Conservation (phyloP, 306 rosid species). For the Coriaria nepalensis region DNA sequence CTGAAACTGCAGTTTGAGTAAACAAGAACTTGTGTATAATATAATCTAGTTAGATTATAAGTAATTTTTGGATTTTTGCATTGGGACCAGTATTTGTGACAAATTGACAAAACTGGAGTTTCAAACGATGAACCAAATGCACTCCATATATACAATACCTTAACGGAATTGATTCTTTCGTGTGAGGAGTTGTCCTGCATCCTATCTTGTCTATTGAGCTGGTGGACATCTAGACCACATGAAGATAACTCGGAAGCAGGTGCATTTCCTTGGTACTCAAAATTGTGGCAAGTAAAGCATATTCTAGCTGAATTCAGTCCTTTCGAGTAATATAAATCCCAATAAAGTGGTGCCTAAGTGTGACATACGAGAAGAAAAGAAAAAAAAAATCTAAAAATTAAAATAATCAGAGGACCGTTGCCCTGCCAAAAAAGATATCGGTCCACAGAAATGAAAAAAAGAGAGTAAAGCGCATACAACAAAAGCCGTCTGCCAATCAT, state of each 20-base stretch:
- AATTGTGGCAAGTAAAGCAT: conserved; percentile 97
- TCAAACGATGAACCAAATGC: conserved; percentile 1
- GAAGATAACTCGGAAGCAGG: conserved; percentile 63
- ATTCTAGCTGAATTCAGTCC: conserved; percentile 90
- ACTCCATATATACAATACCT: conserved; percentile 35
- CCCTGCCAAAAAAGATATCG: too few relatives aligned
- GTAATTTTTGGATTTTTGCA: too few relatives aligned
- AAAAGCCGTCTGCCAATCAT: conserved; percentile 99
- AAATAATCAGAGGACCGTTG: not conserved
- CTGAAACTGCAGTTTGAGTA: not conserved
- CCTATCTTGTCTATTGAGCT: conserved; percentile 68
- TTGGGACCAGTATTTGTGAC: too few relatives aligned
- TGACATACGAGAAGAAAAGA: conserved; percentile 12
- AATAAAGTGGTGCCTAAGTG: conserved; percentile 79
- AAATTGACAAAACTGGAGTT: too few relatives aligned
- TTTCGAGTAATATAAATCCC: conserved; percentile 68
- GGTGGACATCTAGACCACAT: conserved; percentile 72
- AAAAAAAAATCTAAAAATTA: conserved; percentile 1
- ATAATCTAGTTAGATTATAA: too few relatives aligned
- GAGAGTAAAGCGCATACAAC: conserved; percentile 44
- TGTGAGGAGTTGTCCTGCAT: conserved; percentile 83
- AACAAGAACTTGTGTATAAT: too few relatives aligned
- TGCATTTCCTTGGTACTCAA: conserved; percentile 91
- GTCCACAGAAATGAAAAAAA: conserved; percentile 2
- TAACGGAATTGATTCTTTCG: conserved; percentile 70